phyloP scores from a whole-genome alignment of 768 basidiomycete species.

The Guyanaporus albipodus region DNA sequence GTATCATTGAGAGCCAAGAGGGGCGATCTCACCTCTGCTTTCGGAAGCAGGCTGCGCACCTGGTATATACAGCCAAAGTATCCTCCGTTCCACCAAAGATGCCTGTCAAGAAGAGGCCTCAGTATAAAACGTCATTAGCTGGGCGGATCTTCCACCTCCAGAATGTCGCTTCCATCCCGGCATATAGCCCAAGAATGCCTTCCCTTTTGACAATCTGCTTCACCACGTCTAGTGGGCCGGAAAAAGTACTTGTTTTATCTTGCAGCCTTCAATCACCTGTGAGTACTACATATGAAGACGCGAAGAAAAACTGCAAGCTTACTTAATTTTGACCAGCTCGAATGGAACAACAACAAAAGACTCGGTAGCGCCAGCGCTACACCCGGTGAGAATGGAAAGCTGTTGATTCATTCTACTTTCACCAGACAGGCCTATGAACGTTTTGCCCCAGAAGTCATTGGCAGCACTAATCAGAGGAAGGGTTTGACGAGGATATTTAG shows the following conservation, averaged over 20 bases:
- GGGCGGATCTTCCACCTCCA: conserved; percentile 63
- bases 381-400: conserved; percentile 88
- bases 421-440: conserved; percentile 57
- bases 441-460: conserved; percentile 96
- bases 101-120: conserved; percentile 38
- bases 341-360: conserved; percentile 95
- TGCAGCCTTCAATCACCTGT: conserved; percentile 55
- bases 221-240: conserved; percentile 90
- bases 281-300: neutral
- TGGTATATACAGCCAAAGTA: conserved; percentile 94
- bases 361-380: conserved; percentile 93
- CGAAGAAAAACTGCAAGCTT: conserved; percentile 19
- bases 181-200: conserved; percentile 82
- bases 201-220: conserved; percentile 72
- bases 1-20: neutral
- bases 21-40: conserved; percentile 62
- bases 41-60: conserved; percentile 75
- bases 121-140: neutral
- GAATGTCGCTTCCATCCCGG: conserved; percentile 96
- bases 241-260: conserved; percentile 87
- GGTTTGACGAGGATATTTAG: neutral
- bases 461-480: conserved; percentile 49
- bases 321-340: conserved; percentile 90
- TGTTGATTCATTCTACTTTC: conserved; percentile 83
- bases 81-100: conserved; percentile 91